Conservation (phyloP, 192 early-diverging fungal species). For the Coemansia sp. region DNA sequence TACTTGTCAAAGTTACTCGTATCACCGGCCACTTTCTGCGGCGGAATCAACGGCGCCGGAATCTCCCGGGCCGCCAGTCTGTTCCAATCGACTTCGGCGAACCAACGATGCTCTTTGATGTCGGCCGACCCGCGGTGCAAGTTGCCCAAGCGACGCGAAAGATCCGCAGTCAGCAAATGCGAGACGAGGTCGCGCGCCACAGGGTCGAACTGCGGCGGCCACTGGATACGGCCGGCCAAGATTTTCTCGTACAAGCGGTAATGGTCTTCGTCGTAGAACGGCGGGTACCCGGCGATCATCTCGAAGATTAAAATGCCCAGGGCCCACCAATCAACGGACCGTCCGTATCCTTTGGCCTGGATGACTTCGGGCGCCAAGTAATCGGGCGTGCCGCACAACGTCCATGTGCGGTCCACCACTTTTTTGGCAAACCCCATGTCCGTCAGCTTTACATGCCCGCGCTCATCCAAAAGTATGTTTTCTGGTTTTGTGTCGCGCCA, state of each 20-base stretch:
- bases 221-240: conserved; percentile 76
- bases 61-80: conserved; percentile 69
- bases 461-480: conserved; percentile 72
- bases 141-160: conserved; percentile 87
- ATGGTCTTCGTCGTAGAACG: conserved; percentile 95
- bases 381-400: conserved; percentile 81
- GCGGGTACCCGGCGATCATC: conserved; percentile 94
- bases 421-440: conserved; percentile 89
- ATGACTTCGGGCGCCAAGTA: conserved; percentile 88
- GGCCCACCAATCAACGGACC: conserved; percentile 95
- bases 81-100: conserved; percentile 91
- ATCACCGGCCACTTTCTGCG: conserved; percentile 79
- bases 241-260: conserved; percentile 94
- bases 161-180: conserved; percentile 73
- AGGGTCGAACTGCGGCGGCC: conserved; percentile 84
- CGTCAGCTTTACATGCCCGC: conserved; percentile 83
- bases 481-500: conserved; percentile 93
- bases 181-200: conserved; percentile 83
- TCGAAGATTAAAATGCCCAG: conserved; percentile 92
- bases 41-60: conserved; percentile 85
- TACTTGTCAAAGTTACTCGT: conserved; percentile 95
- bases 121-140: conserved; percentile 79
- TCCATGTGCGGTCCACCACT: conserved; percentile 81
- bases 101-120: conserved; percentile 95
- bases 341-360: conserved; percentile 90